Percentiles rank a stretch among this genome's conserved stretches.
Conservation (phyloP, 345 rosid genomes). For the Citrus cavaleriei region DNA sequence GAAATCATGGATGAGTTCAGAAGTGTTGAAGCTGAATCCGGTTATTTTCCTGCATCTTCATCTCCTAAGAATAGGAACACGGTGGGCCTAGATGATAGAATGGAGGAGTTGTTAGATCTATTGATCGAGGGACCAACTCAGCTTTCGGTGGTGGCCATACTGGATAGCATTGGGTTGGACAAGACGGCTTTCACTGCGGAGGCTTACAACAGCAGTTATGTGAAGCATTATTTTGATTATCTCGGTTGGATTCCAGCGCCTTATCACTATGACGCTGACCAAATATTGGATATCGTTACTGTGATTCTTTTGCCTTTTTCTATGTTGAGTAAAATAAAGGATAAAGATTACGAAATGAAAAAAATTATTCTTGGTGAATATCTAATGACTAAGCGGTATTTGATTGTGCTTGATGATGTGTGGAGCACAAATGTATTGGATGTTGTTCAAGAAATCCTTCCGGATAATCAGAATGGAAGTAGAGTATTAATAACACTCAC, state of each 20-base stretch:
- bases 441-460: neutral
- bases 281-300: neutral
- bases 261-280: rapidly evolving
- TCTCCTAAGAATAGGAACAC: no score
- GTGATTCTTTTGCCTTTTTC: neutral
- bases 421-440: rapidly evolving
- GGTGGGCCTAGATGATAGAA: neutral
- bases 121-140: neutral
- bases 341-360: neutral
- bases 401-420: no score
- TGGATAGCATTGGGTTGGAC: neutral
- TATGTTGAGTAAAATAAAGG: neutral
- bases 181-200: neutral
- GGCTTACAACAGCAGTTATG: neutral
- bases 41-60: neutral
- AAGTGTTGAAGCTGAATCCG: neutral
- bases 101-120: neutral
- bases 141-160: neutral
- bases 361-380: no score
- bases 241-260: neutral
- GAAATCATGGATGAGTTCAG: neutral
- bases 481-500: no score
- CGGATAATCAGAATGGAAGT: neutral
- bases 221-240: slow-evolving; percentile 2
- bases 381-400: no score